Evolutionary conservation across 78 protist genomes (phyloP).

Genomic region (Polysphondylium violaceum): DNA sequence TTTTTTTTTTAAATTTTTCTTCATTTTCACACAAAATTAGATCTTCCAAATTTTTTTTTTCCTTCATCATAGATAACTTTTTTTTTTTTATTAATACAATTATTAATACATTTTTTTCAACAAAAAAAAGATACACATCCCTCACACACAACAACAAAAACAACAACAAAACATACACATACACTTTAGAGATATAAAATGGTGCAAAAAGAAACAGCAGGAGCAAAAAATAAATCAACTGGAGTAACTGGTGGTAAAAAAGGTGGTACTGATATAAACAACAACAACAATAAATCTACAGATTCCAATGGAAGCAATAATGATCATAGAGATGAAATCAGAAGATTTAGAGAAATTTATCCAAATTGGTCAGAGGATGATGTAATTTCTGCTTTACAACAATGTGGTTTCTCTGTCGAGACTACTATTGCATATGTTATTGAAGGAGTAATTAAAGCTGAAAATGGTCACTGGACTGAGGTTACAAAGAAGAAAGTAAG

Average conservation of each 20-base stretch:
- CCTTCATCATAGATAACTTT: constrained; percentile 9
- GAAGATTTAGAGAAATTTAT: constrained; percentile 32
- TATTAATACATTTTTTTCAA: background rate
- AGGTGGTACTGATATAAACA: constrained; percentile 19
- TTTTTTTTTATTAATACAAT: background rate
- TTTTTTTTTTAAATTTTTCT: no score
- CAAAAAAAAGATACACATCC: background rate
- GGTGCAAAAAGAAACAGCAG: constrained; percentile 69
- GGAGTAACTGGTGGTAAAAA: constrained; percentile 29
- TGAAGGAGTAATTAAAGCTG: constrained; percentile 34
- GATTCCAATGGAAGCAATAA: background rate
- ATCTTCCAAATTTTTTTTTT: no score
- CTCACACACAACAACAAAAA: background rate
- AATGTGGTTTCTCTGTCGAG: constrained; percentile 18
- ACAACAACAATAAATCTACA: background rate
- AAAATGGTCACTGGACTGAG: constrained; percentile 58
- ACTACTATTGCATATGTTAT: constrained; percentile 25
- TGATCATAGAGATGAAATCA: constrained; percentile 53
- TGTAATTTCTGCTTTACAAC: constrained; percentile 28
- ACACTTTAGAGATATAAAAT: constrained; percentile 34
- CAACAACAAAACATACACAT: constrained; percentile 4
- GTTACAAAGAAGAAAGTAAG: constrained; percentile 29
- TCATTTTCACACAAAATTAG: no score
- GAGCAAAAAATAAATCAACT: background rate
- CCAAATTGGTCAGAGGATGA: constrained; percentile 55